Conservation (phyloP, 1,284 basidiomycete genomes). For the Trichosporon inkin region DNA sequence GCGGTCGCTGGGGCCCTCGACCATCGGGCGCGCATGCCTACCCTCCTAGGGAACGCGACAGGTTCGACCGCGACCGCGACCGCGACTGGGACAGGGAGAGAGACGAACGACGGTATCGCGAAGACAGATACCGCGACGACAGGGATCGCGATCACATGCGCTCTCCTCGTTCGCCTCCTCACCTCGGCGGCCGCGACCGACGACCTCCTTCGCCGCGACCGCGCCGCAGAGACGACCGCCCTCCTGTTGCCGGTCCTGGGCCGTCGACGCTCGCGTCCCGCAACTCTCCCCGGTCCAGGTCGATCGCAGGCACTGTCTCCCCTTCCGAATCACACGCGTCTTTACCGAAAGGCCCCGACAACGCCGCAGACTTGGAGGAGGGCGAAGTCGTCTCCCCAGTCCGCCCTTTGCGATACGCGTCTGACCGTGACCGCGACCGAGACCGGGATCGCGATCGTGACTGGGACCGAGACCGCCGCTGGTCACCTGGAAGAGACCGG, state of each 20-base stretch:
- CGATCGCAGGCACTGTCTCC: not conserved
- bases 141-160: constrained; percentile 5
- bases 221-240: constrained; percentile 9
- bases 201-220: constrained; percentile 14
- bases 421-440: constrained; percentile 22
- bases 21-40: not conserved
- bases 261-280: constrained; percentile 19
- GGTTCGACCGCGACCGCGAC: constrained; percentile 15
- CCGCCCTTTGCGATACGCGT: constrained; percentile 18
- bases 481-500: constrained; percentile 10
- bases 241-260: constrained; percentile 15
- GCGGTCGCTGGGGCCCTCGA: not conserved
- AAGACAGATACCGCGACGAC: constrained; percentile 16
- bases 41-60: constrained; percentile 15
- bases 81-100: constrained; percentile 20
- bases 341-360: constrained; percentile 1
- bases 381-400: constrained; percentile 45
- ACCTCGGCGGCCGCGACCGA: constrained; percentile 1
- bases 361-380: constrained; percentile 40
- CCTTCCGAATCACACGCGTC: not conserved
- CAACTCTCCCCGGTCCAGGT: constrained; percentile 22
- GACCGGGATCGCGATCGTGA: constrained; percentile 26
- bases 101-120: constrained; percentile 15
- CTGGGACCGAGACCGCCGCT: constrained; percentile 13
- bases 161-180: constrained; percentile 12